Evolutionary conservation across 352 stramenopile genomes (phyloP), one percentile per base, ranked within the genome.

Genomic region (Plasmopara halstedii): DNA sequence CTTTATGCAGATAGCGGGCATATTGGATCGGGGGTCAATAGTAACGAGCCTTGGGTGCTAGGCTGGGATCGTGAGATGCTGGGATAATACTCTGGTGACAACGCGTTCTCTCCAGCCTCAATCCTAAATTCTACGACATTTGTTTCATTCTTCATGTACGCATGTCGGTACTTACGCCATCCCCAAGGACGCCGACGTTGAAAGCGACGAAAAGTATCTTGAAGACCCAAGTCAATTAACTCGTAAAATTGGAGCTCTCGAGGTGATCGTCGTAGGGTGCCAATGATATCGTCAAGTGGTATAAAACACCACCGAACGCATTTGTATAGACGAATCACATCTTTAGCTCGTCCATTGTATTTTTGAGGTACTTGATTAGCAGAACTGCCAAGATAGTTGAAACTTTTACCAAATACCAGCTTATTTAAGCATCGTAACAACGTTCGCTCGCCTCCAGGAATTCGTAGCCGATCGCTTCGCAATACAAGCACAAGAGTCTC

Each of bases 221-320:
- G 26, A 0, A 69, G 27, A 1, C 58, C 62, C 8, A 49, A 53
- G 13, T 64, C 50, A 36, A 88, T 68, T 15, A 85, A 49, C 44
- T 85, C 73, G 51, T 85, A 88, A 3, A 88, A 56, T 22, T 57
- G 37, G 8, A 82, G 62, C 46, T 76, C 51, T 9, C 67, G 70
- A 5, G 50, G 64, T 2, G 73, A 57, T 11, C 42, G 55, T 44
- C 64, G 48, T 14, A 88, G 55, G 21, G 66, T 73, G 10, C 11
- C 8, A 38, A 83, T 72, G 40, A 86, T 84, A 49, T 83, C 69
- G 27, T 64, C 62, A 8, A 84, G 32, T 22, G 79, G 62, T 14
- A 75, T 58, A 36, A 73, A 88, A 38, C 67, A 73, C 76, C 73
- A 86, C 8, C 76, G 72, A 42, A 88, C 68, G 41, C 71, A 88